These are phyloP conservation scores for Bacidia gigantensis DNA, from an alignment of 495 filamentous ascomycete genomes.

Conservation along the genomic window DNA sequence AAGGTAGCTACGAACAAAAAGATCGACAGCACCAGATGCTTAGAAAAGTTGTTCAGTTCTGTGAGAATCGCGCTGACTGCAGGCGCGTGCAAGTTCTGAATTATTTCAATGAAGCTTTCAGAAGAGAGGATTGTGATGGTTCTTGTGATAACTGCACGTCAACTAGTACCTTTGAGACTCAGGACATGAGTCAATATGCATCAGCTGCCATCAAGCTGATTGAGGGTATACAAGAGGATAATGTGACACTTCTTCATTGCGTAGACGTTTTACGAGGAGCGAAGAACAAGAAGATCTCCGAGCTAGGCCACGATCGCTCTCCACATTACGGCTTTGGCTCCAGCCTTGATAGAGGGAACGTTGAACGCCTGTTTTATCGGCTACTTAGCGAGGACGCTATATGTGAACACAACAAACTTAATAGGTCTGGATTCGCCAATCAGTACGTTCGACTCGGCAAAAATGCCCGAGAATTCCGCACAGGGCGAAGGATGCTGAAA, in stretches of 20 bases:
- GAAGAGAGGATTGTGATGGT: slow-evolving; percentile 49
- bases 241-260: slow-evolving; percentile 40
- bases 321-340: slow-evolving; percentile 41
- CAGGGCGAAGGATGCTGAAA: slow-evolving; percentile 37
- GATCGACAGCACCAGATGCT: slow-evolving; percentile 74
- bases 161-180: slow-evolving; percentile 46
- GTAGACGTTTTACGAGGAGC: slow-evolving; percentile 48
- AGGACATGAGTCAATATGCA: slow-evolving; percentile 68
- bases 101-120: slow-evolving; percentile 83
- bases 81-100: slow-evolving; percentile 73
- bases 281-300: slow-evolving; percentile 34
- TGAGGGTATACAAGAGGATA: slow-evolving; percentile 35
- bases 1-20: slow-evolving; percentile 64
- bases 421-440: slow-evolving; percentile 44
- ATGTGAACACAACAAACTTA: slow-evolving; percentile 43
- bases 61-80: slow-evolving; percentile 77
- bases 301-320: slow-evolving; percentile 32
- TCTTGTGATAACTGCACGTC: slow-evolving; percentile 82
- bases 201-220: slow-evolving; percentile 53
- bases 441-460: slow-evolving; percentile 45
- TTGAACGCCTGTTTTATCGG: slow-evolving; percentile 51
- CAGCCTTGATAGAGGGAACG: slow-evolving; percentile 41
- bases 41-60: slow-evolving; percentile 66
- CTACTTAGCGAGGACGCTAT: slow-evolving; percentile 50
- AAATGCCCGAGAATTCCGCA: slow-evolving; percentile 37